Evolutionary conservation across 495 filamentous ascomycete species (phyloP), one percentile per base, ranked within the genome.

Genomic region (Choiromyces venosus): DNA sequence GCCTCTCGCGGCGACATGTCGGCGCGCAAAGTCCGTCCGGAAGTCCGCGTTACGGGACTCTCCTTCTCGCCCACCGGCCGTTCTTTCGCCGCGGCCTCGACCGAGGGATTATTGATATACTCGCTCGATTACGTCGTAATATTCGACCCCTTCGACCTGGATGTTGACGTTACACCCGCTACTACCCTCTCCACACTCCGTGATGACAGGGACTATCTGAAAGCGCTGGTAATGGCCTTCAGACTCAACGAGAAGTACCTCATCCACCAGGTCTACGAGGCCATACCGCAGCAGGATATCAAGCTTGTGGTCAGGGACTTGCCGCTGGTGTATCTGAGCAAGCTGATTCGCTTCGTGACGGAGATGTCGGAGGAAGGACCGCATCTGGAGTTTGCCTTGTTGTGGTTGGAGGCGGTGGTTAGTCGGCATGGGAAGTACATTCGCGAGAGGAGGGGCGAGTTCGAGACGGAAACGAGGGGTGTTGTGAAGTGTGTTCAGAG

Each of bases 141-240:
- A 73, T 99, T 99, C 78, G 95, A 99, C 82, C 95, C 95, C 2
- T 97, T 96, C 81, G 96, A 99, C 82, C 89, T 99, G 8, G 94
- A 97, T 78, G 90, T 98, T 77, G 89, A 91, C 61, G 91, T 98
- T 73, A 99, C 95, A 7, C 93, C 93, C 0, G 89, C 89, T 2
- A 91, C 86, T 39, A 97, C 93, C 4, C 83, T 97, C 1, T 85
- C 88, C 14, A 90, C 91, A 12, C 85, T 97, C n/a, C 81, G 86
- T 61, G 86, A 89, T 64, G 88, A 94, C 68, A 87, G 87, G 76
- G 92, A 96, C 52, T 97, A 90, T 83, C 86, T 97, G 42, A 96
- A 93, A 83, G 95, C 95, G 1, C 84, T 99, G 3, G 90, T 97
- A 71, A 97, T 98, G 94, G 92, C 94, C 0, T 98, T 99, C 86